These are phyloP conservation scores for Eucalyptus marginata DNA, from an alignment of 345 rosid species.

Conservation along the genomic window DNA sequence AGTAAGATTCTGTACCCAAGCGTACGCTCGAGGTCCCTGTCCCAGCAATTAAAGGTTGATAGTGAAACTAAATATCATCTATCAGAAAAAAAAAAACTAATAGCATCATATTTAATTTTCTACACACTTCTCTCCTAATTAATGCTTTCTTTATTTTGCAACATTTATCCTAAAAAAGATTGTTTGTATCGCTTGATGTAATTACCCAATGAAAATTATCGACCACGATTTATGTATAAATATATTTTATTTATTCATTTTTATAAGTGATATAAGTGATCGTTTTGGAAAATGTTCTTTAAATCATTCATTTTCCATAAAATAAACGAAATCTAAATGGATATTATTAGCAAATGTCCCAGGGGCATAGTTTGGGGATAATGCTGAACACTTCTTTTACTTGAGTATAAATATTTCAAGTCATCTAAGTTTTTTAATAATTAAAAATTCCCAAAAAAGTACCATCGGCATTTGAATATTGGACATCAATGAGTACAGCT, in stretches of 20 bases:
- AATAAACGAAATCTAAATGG: not conserved
- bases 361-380: not conserved
- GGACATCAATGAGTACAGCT: too few relatives aligned
- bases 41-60: not conserved
- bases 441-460: too few relatives aligned
- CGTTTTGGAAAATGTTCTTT: rapidly evolving
- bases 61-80: not conserved
- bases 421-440: too few relatives aligned
- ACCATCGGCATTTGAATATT: too few relatives aligned
- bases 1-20: not conserved
- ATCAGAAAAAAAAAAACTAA: too few relatives aligned
- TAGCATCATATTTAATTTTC: not conserved
- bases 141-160: not conserved
- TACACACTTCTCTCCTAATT: not conserved
- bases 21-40: not conserved
- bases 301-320: rapidly evolving
- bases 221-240: not conserved
- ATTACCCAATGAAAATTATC: not conserved
- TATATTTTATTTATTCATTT: too few relatives aligned
- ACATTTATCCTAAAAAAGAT: too few relatives aligned
- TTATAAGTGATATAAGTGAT: too few relatives aligned
- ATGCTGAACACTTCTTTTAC: too few relatives aligned
- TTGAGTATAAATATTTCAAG: too few relatives aligned
- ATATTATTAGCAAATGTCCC: not conserved
- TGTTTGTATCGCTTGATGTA: not conserved